Base-by-base conservation (phyloP, 345 rosid species). In the Odontarrhena argentea region DNA sequence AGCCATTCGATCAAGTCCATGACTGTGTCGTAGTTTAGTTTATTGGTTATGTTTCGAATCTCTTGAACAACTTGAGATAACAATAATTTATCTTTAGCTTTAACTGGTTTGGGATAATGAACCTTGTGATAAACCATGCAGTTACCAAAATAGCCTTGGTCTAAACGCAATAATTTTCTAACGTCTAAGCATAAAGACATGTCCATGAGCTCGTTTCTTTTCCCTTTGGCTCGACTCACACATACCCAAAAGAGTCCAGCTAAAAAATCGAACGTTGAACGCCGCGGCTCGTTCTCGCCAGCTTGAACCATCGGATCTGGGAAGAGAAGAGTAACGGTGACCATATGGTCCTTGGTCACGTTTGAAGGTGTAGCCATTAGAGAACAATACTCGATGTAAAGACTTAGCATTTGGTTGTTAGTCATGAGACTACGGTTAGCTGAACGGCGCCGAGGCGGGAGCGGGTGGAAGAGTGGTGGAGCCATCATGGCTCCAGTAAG, bases 1-100 rank as follows among this genome's bases (percentile, higher is more conserved):
- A 90, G 55, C 97, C 94, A 86, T 37, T 84, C 82, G 55, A 86
- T 82, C 70, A 87, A 77, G 48, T 80, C 88, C 86, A 71, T 73
- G 38, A 87, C 78, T 49, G 65, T 64, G 13, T 81, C 79, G 4
- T 18, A 63, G 28, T 82, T 70, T 76, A 84, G 79, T 64, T 77
- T 55, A 36, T 60, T 70, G 45, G 71, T 63, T 9, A 14, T 69
- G 35, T 79, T 77, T 46, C 69, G 59, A 10, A 86, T 76, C 35
- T 83, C 83, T 70, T 35, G 30, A 1, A 70, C 60, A 7, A 78
- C 88, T 56, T 63, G 63, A 11, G 77, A 22, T 43, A 77, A 43
- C 57, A 36, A 44, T 1, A 55, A 5, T 10, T 2, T 42, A 7
- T 68, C 68, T 8, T 56, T 52, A 12, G 50, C 26, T 32, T 46